These are phyloP conservation scores for Neurospora sp. DNA, from an alignment of 495 filamentous ascomycete species.

Conservation along the genomic window DNA sequence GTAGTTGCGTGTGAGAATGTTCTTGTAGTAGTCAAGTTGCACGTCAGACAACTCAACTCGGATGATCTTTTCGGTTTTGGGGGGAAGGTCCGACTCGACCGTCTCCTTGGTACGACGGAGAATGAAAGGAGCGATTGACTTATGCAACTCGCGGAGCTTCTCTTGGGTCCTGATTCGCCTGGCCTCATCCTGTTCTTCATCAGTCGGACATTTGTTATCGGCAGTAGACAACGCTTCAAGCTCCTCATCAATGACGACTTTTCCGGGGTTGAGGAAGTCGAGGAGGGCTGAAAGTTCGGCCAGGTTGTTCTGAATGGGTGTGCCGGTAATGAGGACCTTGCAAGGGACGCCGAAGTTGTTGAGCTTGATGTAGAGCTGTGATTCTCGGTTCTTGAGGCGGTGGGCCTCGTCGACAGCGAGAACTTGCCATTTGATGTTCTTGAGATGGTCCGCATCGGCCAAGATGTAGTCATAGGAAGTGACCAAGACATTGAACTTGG, in stretches of 20 bases:
- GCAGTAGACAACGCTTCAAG: slow-evolving; percentile 50
- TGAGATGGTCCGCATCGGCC: slow-evolving; percentile 64
- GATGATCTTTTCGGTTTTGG: slow-evolving; percentile 97
- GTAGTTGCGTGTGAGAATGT: slow-evolving; percentile 95
- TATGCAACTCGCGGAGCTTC: slow-evolving; percentile 53
- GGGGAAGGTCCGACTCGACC: slow-evolving; percentile 89
- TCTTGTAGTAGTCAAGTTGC: slow-evolving; percentile 96
- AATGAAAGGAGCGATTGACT: slow-evolving; percentile 78
- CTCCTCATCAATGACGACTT: slow-evolving; percentile 76
- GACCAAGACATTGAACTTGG: slow-evolving; percentile 89
- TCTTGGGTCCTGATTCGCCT: slow-evolving; percentile 24
- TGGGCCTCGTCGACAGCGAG: slow-evolving; percentile 95
- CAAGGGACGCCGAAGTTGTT: slow-evolving; percentile 74
- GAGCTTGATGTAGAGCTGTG: slow-evolving; percentile 78
- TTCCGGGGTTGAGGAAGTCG: slow-evolving; percentile 89
- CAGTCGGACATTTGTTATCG: slow-evolving; percentile 25
- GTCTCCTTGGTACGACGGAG: slow-evolving; percentile 94
- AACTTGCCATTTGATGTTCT: slow-evolving; percentile 91
- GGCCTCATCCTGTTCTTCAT: slow-evolving; percentile 24
- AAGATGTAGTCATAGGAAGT: slow-evolving; percentile 95
- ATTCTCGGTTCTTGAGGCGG: slow-evolving; percentile 90
- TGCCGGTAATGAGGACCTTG: slow-evolving; percentile 89
- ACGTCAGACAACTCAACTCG: slow-evolving; percentile 92
- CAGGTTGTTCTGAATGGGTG: slow-evolving; percentile 93
- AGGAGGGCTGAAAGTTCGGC: slow-evolving; percentile 85